Percentiles rank a stretch among this genome's conserved stretches.
These are phyloP conservation scores for Aspergillus fischeri DNA, from an alignment of 2,329 filamentous ascomycete species.

Conservation along the genomic window DNA sequence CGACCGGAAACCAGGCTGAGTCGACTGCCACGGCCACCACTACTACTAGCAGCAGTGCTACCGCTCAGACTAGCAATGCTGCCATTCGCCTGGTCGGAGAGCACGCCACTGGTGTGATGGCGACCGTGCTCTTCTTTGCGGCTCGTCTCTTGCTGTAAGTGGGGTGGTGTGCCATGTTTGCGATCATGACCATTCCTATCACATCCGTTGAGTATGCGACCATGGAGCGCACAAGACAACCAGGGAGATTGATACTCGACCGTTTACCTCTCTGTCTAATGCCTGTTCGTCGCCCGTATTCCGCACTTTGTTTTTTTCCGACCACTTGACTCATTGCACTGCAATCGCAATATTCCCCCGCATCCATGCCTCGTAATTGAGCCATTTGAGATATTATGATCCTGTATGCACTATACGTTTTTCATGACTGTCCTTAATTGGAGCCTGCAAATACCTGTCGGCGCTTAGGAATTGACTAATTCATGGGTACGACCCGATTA, in stretches of 20 bases:
- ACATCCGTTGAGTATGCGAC: background rate
- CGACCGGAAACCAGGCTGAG: constrained; percentile 11
- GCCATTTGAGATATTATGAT: constrained; percentile 5
- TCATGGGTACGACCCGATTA: background rate
- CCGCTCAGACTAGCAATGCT: constrained; percentile 32
- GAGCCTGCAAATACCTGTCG: constrained; percentile 2
- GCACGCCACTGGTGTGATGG: constrained; percentile 51
- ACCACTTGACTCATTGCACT: background rate
- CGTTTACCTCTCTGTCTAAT: background rate
- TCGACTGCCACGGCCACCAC: constrained; percentile 23
- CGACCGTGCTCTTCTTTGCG: constrained; percentile 51
- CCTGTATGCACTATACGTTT: constrained; percentile 1
- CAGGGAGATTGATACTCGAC: background rate
- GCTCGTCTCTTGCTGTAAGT: constrained; percentile 56
- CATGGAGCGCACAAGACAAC: background rate
- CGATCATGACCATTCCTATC: background rate
- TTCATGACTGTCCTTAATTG: constrained; percentile 9
- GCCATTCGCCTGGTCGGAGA: constrained; percentile 47
- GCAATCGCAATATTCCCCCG: constrained; percentile 8
- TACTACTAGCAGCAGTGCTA: constrained; percentile 24
- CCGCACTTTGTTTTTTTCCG: background rate
- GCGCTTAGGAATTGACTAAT: background rate
- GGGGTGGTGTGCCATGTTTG: background rate
- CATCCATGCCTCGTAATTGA: constrained; percentile 4
- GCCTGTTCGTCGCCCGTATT: background rate